These are phyloP conservation scores for Lindgomyces ingoldianus DNA, from an alignment of 495 filamentous ascomycete genomes.

Conservation along the genomic window DNA sequence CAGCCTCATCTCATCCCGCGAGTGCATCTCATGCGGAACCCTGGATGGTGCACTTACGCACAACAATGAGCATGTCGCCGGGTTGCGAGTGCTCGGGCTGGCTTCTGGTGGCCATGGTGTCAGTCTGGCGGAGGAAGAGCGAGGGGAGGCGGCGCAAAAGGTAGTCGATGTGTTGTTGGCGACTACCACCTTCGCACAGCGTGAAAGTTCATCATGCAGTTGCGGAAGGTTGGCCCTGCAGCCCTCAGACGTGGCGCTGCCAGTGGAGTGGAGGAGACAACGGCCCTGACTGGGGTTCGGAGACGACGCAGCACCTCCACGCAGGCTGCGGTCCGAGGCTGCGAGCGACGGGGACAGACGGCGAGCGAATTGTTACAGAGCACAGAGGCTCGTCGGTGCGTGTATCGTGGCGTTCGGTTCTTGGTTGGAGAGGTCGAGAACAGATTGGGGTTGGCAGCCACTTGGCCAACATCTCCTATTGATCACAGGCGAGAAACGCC, in stretches of 20 bases:
- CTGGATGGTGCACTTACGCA: constrained; percentile 36
- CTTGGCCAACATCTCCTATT: constrained; percentile 11
- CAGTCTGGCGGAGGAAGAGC: neutral
- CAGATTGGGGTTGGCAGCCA: neutral
- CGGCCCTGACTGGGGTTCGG: constrained; percentile 5
- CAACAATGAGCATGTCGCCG: constrained; percentile 39
- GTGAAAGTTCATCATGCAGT: constrained; percentile 19
- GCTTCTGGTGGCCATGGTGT: constrained; percentile 26
- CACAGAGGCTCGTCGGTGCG: constrained; percentile 1
- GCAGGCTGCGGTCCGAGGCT: neutral
- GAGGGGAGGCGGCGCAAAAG: neutral
- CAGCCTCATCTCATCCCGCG: constrained; percentile 11
- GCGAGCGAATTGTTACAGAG: neutral
- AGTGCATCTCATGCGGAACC: neutral
- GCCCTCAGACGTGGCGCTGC: constrained; percentile 15
- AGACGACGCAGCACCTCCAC: neutral
- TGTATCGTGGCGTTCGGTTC: constrained; percentile 22
- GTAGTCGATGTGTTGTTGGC: neutral
- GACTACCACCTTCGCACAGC: neutral
- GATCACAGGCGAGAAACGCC: neutral
- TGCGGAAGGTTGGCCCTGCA: neutral
- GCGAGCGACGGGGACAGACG: neutral
- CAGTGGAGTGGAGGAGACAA: neutral
- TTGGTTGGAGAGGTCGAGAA: constrained; percentile 1
- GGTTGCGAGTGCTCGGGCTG: constrained; percentile 29